Evolutionary conservation across 345 rosid genomes (phyloP).

Genomic region (Salix udensis): DNA sequence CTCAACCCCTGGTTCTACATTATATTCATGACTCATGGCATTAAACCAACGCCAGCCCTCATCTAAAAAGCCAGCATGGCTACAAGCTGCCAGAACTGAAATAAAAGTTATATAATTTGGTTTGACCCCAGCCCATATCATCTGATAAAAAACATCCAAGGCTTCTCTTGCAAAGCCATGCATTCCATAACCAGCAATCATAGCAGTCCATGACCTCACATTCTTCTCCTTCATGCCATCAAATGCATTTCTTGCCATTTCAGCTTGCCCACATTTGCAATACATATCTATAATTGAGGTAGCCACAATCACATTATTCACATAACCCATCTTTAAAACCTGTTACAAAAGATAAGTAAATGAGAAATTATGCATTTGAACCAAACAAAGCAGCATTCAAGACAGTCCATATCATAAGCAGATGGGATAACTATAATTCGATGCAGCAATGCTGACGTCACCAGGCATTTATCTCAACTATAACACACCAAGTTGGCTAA

Average conservation of each 20-base stretch:
- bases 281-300: slow-evolving; percentile 83
- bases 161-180: slow-evolving; percentile 73
- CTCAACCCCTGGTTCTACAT: slow-evolving; percentile 70
- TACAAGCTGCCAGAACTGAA: slow-evolving; percentile 73
- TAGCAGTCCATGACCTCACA: slow-evolving; percentile 83
- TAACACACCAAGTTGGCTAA: not conserved
- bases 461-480: not conserved
- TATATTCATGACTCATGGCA: slow-evolving; percentile 49
- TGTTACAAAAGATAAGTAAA: slow-evolving; percentile 21
- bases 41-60: slow-evolving; percentile 85
- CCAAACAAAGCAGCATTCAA: not conserved
- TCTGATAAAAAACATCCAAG: slow-evolving; percentile 57
- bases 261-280: slow-evolving; percentile 78
- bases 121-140: slow-evolving; percentile 54
- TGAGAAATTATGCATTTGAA: not conserved
- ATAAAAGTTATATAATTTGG: slow-evolving; percentile 84
- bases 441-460: not conserved
- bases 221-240: slow-evolving; percentile 60
- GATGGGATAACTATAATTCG: not conserved
- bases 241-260: slow-evolving; percentile 61
- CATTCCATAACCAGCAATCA: slow-evolving; percentile 87
- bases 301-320: slow-evolving; percentile 58
- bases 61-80: slow-evolving; percentile 70
- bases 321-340: slow-evolving; percentile 74
- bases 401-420: not conserved